Base-by-base conservation (phyloP, 495 filamentous ascomycete species). In the Xylaria castorea region DNA sequence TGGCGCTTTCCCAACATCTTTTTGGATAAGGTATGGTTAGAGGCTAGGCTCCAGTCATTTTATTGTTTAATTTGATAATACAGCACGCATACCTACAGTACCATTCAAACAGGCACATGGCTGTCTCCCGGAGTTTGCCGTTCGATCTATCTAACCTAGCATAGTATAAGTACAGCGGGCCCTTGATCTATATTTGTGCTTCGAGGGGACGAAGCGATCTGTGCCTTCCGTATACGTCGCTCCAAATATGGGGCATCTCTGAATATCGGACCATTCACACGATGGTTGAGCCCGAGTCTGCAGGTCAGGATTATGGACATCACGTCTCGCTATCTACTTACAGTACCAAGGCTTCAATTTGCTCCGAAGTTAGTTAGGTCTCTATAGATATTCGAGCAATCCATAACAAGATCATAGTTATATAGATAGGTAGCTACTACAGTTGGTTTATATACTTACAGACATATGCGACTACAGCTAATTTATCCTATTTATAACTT, bases 211-310 rank as follows among this genome's bases (percentile, higher is more conserved):
- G 57, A 70, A 50, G 68, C 68, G 68, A 44, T 34, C 38, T 71
- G 68, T 51, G 68, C 68, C 22, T 71, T 46, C 42, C 68, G 57
- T 70, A 61, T 68, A 68, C 12, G 50, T 67, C 32, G 38, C n/a
- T 8, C n/a, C 36, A 27, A 25, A 64, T 14, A 38, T 8, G 61
- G 60, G 38, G 38, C 20, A 20, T 12, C 16, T 22, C 30, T 14
- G 16, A 9, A 20, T 22, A 27, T 7, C 20, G 32, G 44, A 6
- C 55, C 46, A 64, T 50, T 71, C 14, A 25, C 12, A 42, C 34
- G n/a, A 64, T 30, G 44, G 48, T 50, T 11, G 20, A 67, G 30
- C 40, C 40, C 30, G 16, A 68, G 32, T 25, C 48, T 57, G n/a
- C 11, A 30, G 14, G 38, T 42, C 38, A 42, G 38, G 14, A 12